phyloP scores from a whole-genome alignment of 306 rosid species.

The Ormosia semicastrata region DNA sequence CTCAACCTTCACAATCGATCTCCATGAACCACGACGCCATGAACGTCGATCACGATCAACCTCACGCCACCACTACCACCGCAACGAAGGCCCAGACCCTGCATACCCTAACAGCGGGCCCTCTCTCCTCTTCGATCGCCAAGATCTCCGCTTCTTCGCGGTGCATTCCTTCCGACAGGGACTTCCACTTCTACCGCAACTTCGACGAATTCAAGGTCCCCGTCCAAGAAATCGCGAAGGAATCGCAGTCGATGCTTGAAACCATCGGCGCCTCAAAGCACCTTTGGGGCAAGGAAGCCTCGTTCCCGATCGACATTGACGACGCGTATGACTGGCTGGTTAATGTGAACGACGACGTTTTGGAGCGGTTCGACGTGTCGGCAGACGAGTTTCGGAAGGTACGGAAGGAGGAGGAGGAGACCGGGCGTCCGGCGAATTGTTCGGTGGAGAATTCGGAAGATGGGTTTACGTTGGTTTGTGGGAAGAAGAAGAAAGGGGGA shows the following conservation, averaged over 20 bases:
- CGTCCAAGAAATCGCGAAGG: slow-evolving; percentile 42
- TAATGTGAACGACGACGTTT: slow-evolving; percentile 64
- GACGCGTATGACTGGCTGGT: slow-evolving; percentile 79
- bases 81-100: slow-evolving; percentile 36
- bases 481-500: slow-evolving; percentile 58
- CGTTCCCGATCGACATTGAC: slow-evolving; percentile 57
- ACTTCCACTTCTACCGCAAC: slow-evolving; percentile 67
- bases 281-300: slow-evolving; percentile 37
- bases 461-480: slow-evolving; percentile 66
- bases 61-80: background rate
- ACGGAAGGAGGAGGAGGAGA: slow-evolving; percentile 52
- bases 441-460: slow-evolving; percentile 35
- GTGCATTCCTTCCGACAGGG: slow-evolving; percentile 57
- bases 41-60: slow-evolving; percentile 54
- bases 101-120: slow-evolving; percentile 44
- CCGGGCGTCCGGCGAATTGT: slow-evolving; percentile 20
- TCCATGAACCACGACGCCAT: slow-evolving; percentile 37
- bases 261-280: slow-evolving; percentile 44
- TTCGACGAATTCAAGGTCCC: slow-evolving; percentile 70
- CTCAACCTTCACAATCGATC: background rate
- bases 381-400: slow-evolving; percentile 59
- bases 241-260: slow-evolving; percentile 65
- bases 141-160: slow-evolving; percentile 63
- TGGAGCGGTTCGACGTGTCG: slow-evolving; percentile 58
- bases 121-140: slow-evolving; percentile 56